Evolutionary conservation across 768 basidiomycete species (phyloP).

Genomic region (Boletales sp.): DNA sequence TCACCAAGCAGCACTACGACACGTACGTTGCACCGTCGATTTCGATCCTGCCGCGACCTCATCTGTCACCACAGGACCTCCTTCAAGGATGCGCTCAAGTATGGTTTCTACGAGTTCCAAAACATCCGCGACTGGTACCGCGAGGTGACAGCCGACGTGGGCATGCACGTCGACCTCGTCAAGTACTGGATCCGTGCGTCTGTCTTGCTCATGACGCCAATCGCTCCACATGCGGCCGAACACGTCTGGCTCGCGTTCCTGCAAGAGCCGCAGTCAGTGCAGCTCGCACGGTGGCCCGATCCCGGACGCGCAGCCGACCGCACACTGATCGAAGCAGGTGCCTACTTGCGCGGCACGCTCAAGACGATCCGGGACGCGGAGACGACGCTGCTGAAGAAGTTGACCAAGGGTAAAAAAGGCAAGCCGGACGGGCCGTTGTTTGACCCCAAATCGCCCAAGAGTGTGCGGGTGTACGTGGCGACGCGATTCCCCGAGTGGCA

Average conservation of each 20-base stretch:
- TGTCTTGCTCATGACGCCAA: constrained; percentile 77
- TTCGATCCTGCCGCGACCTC: background rate
- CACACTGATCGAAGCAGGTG: constrained; percentile 64
- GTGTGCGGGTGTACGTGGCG: constrained; percentile 87
- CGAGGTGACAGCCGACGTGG: constrained; percentile 81
- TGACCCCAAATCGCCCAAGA: constrained; percentile 84
- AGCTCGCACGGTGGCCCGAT: constrained; percentile 81
- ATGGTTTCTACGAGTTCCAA: constrained; percentile 94
- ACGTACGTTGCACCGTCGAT: constrained; percentile 50
- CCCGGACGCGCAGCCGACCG: constrained; percentile 57
- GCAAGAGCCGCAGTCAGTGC: constrained; percentile 70
- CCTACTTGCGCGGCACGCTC: constrained; percentile 88
- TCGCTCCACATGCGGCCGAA: constrained; percentile 93
- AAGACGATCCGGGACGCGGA: constrained; percentile 92
- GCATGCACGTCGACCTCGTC: constrained; percentile 90
- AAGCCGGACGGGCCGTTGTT: constrained; percentile 49
- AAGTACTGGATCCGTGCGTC: constrained; percentile 79
- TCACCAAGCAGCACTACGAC: constrained; percentile 78
- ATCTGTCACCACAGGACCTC: constrained; percentile 56
- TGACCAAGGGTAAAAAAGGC: constrained; percentile 72
- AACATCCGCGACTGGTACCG: constrained; percentile 94
- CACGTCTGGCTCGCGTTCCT: constrained; percentile 82
- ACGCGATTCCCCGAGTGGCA: constrained; percentile 94
- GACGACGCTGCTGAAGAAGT: constrained; percentile 68
- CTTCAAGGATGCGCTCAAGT: constrained; percentile 95